Evolutionary conservation across 768 basidiomycete genomes (phyloP).

Genomic region (Brasilioporus rufonigricans): DNA sequence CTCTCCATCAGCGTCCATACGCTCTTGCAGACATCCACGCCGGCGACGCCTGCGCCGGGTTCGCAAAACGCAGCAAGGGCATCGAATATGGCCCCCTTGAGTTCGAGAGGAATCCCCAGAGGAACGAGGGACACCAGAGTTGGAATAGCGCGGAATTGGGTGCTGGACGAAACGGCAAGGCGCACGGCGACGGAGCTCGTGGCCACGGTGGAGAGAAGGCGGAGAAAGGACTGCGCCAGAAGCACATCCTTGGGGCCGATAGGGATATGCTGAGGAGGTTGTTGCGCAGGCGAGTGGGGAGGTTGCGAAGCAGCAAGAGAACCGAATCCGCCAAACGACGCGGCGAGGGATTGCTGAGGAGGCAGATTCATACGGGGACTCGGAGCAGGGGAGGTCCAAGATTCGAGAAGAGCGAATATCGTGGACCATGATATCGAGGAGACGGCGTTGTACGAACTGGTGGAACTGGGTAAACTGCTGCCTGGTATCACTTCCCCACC

Average conservation of each 20-base stretch:
- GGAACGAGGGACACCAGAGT: conserved; percentile 78
- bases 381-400: conserved; percentile 61
- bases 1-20: conserved; percentile 87
- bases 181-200: conserved; percentile 75
- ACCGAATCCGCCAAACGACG: conserved; percentile 30
- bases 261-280: conserved; percentile 40
- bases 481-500: conserved; percentile 67
- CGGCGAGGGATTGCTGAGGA: conserved; percentile 39
- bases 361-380: conserved; percentile 45
- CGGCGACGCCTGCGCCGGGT: conserved; percentile 69
- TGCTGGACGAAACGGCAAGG: conserved; percentile 70
- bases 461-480: conserved; percentile 43
- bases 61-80: conserved; percentile 80
- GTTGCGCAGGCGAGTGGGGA: conserved; percentile 33
- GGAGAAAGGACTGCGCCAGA: conserved; percentile 78
- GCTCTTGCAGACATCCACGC: conserved; percentile 76
- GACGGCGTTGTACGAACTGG: conserved; percentile 39
- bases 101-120: conserved; percentile 79
- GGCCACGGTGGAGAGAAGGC: conserved; percentile 73
- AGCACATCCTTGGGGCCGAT: conserved; percentile 71
- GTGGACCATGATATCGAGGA: conserved; percentile 74
- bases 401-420: conserved; percentile 73
- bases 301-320: conserved; percentile 30
- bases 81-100: conserved; percentile 84
- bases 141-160: conserved; percentile 77